Percentiles rank a stretch among this genome's conserved stretches.
phyloP scores from a whole-genome alignment of 2,329 filamentous ascomycete species.

The Cordyceps fumosorosea region DNA sequence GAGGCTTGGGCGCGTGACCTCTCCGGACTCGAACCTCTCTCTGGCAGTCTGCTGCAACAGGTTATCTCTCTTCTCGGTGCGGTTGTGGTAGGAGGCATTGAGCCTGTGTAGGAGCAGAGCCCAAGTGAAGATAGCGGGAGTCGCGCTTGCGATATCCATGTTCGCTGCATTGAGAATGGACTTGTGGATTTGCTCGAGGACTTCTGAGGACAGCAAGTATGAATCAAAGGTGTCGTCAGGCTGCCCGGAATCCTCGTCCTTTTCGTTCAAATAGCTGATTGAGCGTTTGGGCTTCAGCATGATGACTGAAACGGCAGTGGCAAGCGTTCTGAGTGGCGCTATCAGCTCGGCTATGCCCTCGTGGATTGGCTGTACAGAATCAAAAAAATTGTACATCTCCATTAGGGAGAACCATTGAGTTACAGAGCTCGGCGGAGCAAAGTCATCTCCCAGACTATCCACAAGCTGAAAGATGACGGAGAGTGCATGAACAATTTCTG shows the following conservation, averaged over 20 bases:
- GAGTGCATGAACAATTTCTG: constrained; percentile 67
- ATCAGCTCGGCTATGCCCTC: constrained; percentile 44
- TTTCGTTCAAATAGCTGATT: constrained; percentile 34
- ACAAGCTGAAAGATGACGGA: constrained; percentile 69
- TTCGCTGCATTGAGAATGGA: constrained; percentile 58
- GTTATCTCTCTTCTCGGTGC: constrained; percentile 54
- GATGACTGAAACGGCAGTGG: constrained; percentile 62
- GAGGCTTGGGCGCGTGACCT: constrained; percentile 31
- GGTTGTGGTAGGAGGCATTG: constrained; percentile 54
- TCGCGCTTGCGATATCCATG: constrained; percentile 53
- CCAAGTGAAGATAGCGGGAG: constrained; percentile 76
- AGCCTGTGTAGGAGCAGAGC: constrained; percentile 66
- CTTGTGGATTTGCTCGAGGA: constrained; percentile 66
- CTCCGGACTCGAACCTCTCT: constrained; percentile 47
- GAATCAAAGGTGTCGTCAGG: constrained; percentile 36
- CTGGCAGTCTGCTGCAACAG: constrained; percentile 52
- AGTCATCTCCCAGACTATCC: constrained; percentile 47
- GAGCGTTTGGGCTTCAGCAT: constrained; percentile 61
- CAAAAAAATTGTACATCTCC: constrained; percentile 62
- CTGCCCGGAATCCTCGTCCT: constrained; percentile 30
- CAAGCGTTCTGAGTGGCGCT: constrained; percentile 60
- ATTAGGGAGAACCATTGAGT: constrained; percentile 71
- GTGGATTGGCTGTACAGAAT: constrained; percentile 44
- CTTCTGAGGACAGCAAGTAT: constrained; percentile 64
- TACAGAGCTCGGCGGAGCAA: constrained; percentile 53